A percentile compares a stretch with the other conserved stretches of the same genome.
phyloP scores from a whole-genome alignment of 1,284 basidiomycete genomes.

The Ustilago crameri region DNA sequence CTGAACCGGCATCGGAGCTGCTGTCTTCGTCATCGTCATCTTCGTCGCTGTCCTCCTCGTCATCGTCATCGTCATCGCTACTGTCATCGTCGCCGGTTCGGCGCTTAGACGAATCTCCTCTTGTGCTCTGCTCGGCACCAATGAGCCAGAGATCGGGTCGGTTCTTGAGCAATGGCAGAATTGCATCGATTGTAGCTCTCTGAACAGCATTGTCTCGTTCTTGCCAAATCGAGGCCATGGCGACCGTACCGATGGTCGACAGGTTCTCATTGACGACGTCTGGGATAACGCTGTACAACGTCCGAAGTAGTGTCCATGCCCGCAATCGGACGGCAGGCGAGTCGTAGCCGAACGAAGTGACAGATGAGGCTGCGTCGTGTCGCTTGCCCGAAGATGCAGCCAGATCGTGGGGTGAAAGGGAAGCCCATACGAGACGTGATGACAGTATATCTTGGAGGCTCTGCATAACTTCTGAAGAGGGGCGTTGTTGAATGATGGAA shows the following conservation, averaged over 20 bases:
- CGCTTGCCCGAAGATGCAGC: constrained; percentile 7
- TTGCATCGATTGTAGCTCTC: constrained; percentile 48
- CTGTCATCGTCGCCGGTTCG: constrained; percentile 35
- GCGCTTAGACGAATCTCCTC: constrained; percentile 29
- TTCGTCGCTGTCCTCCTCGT: constrained; percentile 12
- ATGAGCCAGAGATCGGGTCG: constrained; percentile 64
- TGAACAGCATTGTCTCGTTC: constrained; percentile 61
- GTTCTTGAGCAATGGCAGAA: constrained; percentile 56
- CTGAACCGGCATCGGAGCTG: constrained; percentile 15
- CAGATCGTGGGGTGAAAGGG: constrained; percentile 34
- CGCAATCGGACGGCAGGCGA: constrained; percentile 52
- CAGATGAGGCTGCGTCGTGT: constrained; percentile 2
- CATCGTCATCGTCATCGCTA: constrained; percentile 27
- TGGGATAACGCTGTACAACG: constrained; percentile 20
- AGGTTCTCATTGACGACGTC: constrained; percentile 37
- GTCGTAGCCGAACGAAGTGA: constrained; percentile 46
- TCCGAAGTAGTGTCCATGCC: constrained; percentile 54
- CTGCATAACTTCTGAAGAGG: constrained; percentile 15
- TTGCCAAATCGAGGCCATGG: constrained; percentile 57
- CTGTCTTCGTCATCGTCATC: constrained; percentile 25
- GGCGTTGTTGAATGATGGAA: constrained; percentile 30
- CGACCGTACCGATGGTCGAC: constrained; percentile 37
- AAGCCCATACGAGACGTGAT: constrained; percentile 52
- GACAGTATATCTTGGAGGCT: constrained; percentile 44
- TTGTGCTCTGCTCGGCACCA: constrained; percentile 11